Evolutionary conservation across 192 early-diverging fungal genomes (phyloP).

Genomic region (Podila minutissima): DNA sequence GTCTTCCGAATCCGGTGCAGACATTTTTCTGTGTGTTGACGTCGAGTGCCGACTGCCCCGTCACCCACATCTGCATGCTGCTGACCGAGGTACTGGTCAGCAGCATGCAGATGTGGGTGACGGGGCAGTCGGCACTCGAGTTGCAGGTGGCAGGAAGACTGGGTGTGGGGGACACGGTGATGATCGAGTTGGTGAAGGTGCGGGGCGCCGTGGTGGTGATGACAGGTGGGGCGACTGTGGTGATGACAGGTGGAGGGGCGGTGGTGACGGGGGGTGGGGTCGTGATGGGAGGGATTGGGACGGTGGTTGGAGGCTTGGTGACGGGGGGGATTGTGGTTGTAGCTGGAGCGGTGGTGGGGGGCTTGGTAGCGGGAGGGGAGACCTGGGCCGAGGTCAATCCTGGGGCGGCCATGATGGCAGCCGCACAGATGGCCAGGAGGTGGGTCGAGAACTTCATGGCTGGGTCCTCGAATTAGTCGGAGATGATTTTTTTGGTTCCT

Average conservation of each 20-base stretch:
- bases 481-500: too few relatives aligned
- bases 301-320: background rate
- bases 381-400: background rate
- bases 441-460: slow-evolving; percentile 14
- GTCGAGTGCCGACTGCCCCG: background rate
- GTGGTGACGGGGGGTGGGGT: background rate
- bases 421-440: slow-evolving; percentile 10
- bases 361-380: too few relatives aligned
- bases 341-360: slow-evolving; percentile 3
- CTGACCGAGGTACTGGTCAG: background rate
- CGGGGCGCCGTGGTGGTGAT: background rate
- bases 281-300: background rate
- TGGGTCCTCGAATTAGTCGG: background rate
- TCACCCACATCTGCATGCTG: slow-evolving; percentile 18
- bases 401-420: slow-evolving; percentile 1
- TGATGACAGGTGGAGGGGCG: background rate
- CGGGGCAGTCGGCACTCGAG: background rate
- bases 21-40: too few relatives aligned
- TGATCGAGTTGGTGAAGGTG: background rate
- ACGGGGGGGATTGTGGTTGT: background rate
- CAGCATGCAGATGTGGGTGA: slow-evolving; percentile 18
- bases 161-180: background rate
- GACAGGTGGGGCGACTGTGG: background rate
- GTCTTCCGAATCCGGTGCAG: slow-evolving; percentile 23
- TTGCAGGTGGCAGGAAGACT: slow-evolving; percentile 1